These are phyloP conservation scores for Choricystis sp. DNA, from an alignment of 139 green algal genomes.

Conservation along the genomic window DNA sequence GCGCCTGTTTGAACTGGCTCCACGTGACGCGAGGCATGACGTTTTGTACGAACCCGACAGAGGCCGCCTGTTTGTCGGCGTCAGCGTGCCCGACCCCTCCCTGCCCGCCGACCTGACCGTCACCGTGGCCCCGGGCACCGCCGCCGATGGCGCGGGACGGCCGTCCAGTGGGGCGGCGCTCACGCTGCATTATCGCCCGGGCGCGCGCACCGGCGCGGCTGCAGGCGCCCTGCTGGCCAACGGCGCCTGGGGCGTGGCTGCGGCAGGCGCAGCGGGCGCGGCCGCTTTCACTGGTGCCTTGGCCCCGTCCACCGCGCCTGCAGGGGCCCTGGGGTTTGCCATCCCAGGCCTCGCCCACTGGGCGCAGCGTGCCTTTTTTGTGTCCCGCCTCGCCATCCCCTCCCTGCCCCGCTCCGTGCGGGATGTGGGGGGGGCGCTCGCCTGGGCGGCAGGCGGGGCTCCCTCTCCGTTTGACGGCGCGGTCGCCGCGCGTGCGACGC, in stretches of 20 bases:
- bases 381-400: neutral
- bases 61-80: neutral
- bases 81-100: neutral
- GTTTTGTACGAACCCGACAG: neutral
- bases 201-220: too few relatives aligned
- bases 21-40: neutral
- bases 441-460: neutral
- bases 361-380: neutral
- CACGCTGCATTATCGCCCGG: neutral
- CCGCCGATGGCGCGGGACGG: neutral
- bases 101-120: neutral
- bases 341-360: neutral
- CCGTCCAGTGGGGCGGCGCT: neutral
- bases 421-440: neutral
- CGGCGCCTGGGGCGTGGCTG: neutral
- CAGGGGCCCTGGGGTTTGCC: neutral
- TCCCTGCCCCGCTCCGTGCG: neutral
- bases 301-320: neutral
- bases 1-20: neutral
- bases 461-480: neutral
- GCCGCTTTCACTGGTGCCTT: neutral
- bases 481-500: neutral
- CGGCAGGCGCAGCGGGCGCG: too few relatives aligned
- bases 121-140: too few relatives aligned
- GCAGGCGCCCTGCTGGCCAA: neutral